Percentiles rank a stretch among this genome's conserved stretches.
phyloP scores from a whole-genome alignment of 192 early-diverging fungal species.

The Coemansia asiatica region DNA sequence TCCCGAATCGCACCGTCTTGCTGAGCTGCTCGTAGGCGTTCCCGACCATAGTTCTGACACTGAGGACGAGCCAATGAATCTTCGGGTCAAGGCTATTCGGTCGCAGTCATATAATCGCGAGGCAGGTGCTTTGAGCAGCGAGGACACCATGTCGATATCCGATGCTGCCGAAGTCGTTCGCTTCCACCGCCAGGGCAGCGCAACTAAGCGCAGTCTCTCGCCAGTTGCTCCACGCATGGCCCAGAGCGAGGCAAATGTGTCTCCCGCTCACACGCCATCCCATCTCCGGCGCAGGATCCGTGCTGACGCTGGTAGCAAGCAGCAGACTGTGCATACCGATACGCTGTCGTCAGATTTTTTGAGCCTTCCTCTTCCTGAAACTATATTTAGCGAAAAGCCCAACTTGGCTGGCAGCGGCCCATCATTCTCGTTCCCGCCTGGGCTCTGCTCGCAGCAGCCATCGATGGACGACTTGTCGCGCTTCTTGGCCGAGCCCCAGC shows the following conservation, averaged over 20 bases:
- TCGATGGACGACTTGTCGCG: slow-evolving; percentile 37
- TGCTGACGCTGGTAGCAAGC: slow-evolving; percentile 7
- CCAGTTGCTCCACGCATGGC: slow-evolving; percentile 37
- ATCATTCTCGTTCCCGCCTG: slow-evolving; percentile 24
- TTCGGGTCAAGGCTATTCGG: slow-evolving; percentile 13
- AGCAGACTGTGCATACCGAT: slow-evolving; percentile 40
- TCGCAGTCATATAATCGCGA: neutral
- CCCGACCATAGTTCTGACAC: slow-evolving; percentile 44
- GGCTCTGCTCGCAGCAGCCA: slow-evolving; percentile 33
- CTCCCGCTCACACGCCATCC: slow-evolving; percentile 21
- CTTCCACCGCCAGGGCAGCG: slow-evolving; percentile 53
- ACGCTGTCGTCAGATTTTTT: slow-evolving; percentile 51
- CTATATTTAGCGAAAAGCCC: slow-evolving; percentile 47
- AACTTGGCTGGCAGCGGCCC: slow-evolving; percentile 1
- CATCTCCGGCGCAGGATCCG: slow-evolving; percentile 32
- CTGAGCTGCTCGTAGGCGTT: slow-evolving; percentile 41
- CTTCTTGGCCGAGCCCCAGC: slow-evolving; percentile 23
- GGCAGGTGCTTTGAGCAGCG: slow-evolving; percentile 22
- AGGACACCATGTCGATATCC: slow-evolving; percentile 51
- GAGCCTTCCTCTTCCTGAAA: slow-evolving; percentile 48
- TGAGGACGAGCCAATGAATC: slow-evolving; percentile 45
- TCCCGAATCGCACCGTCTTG: slow-evolving; percentile 43
- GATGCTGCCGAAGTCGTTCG: slow-evolving; percentile 47
- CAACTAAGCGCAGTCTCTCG: slow-evolving; percentile 19
- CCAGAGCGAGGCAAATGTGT: slow-evolving; percentile 44